phyloP scores from a whole-genome alignment of 2,329 filamentous ascomycete genomes.

The Corniculantispora saksenae region DNA sequence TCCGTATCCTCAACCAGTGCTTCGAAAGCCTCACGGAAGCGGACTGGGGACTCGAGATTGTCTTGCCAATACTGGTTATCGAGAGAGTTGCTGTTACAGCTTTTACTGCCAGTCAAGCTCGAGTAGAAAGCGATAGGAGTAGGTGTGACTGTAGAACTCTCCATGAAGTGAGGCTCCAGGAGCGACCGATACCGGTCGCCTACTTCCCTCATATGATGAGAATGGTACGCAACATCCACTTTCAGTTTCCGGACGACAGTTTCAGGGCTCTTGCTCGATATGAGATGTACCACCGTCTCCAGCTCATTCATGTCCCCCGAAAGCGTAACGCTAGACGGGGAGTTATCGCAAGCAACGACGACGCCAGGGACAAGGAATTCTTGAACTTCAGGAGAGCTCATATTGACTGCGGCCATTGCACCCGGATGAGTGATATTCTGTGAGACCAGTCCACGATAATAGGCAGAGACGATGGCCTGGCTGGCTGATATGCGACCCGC shows the following conservation, averaged over 20 bases:
- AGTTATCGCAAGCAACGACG: constrained; percentile 41
- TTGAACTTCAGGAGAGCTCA: constrained; percentile 32
- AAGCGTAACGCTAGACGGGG: constrained; percentile 36
- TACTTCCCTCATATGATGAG: constrained; percentile 36
- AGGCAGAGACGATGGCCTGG: constrained; percentile 21
- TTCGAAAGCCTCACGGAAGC: too few species aligned
- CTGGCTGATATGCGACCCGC: constrained; percentile 8
- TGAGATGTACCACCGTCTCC: too few species aligned
- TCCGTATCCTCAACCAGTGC: too few species aligned
- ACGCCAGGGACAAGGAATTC: constrained; percentile 23
- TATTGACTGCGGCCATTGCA: constrained; percentile 43
- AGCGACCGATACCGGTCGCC: too few species aligned
- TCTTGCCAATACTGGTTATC: too few species aligned
- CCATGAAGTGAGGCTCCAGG: too few species aligned
- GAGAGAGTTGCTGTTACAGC: too few species aligned
- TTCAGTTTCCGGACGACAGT: constrained; percentile 34
- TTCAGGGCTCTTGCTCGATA: too few species aligned
- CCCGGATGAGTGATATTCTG: constrained; percentile 19
- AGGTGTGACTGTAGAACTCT: too few species aligned
- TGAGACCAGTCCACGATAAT: background rate
- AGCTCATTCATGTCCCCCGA: constrained; percentile 32
- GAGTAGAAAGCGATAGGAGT: too few species aligned
- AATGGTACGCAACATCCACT: constrained; percentile 46
- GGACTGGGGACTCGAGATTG: too few species aligned
- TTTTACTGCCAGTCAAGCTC: too few species aligned